Evolutionary conservation across 768 basidiomycete species (phyloP).

Genomic region (Punctularia strigosozonata): DNA sequence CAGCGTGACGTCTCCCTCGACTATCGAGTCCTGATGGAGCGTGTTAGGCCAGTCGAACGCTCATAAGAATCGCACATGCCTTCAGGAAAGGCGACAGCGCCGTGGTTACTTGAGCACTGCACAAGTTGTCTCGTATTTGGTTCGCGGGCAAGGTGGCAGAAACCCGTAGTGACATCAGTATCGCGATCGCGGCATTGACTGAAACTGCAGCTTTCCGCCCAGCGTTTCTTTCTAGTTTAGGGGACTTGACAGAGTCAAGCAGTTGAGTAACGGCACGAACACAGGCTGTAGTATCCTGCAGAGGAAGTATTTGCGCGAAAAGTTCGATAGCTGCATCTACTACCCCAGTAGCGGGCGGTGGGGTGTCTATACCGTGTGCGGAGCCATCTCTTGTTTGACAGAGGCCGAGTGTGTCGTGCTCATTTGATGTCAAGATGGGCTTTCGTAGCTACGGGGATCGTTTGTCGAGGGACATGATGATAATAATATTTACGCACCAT

Average conservation of each 20-base stretch:
- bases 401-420: slow-evolving; percentile 73
- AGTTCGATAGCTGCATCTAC: slow-evolving; percentile 86
- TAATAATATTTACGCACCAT: slow-evolving; percentile 39
- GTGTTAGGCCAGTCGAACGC: slow-evolving; percentile 1
- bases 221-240: slow-evolving; percentile 76
- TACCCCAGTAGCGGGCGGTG: slow-evolving; percentile 69
- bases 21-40: slow-evolving; percentile 55
- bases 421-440: slow-evolving; percentile 73
- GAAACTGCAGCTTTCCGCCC: slow-evolving; percentile 78
- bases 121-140: slow-evolving; percentile 55
- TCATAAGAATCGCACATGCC: slow-evolving; percentile 32
- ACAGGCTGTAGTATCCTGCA: slow-evolving; percentile 57
- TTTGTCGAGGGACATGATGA: slow-evolving; percentile 2
- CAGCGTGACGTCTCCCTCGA: slow-evolving; percentile 70
- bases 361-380: slow-evolving; percentile 45
- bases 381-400: slow-evolving; percentile 34
- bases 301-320: slow-evolving; percentile 67
- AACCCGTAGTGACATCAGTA: slow-evolving; percentile 56
- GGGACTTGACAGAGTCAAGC: slow-evolving; percentile 54
- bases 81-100: slow-evolving; percentile 65
- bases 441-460: slow-evolving; percentile 40
- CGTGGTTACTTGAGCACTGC: slow-evolving; percentile 47
- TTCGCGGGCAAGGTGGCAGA: slow-evolving; percentile 34
- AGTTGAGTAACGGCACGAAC: slow-evolving; percentile 45
- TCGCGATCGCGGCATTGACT: slow-evolving; percentile 67